Evolutionary conservation across 2,329 filamentous ascomycete species (phyloP), one percentile per base, ranked within the genome.

Genomic region (Sclerotinia minor): DNA sequence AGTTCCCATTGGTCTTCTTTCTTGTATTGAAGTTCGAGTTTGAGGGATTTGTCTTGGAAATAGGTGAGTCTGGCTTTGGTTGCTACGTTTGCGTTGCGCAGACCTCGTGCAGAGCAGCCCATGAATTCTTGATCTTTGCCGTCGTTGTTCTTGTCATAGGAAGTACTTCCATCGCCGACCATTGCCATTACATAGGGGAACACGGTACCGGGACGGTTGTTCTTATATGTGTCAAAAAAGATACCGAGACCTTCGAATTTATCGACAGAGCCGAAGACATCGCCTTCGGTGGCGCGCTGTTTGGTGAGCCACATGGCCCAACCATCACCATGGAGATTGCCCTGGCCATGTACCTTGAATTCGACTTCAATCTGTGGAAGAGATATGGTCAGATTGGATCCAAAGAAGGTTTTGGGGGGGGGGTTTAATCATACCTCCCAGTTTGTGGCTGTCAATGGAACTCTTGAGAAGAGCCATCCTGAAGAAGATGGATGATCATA

Each of bases 101-200:
- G 88, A 71, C 94, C 94, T 69, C 95, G 88, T 68, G 94, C 94
- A 80, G 94, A 97, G 83, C 95, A 99, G 69, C 95, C 95, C 65
- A 93, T 94, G 70, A 97, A 83, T 81, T 99, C 95, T 75, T 92
- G 93, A 68, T 88, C 86, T 84, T 97, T 98, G 78, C 95, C 95
- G 76, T 99, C 95, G 76, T 94, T 94, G 75, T 89, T 88, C 82
- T 97, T 93, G 83, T 98, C 93, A 81, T 99, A 99, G 19, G 83
- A 78, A 8, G 90, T 96, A 77, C 92, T 83, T 70, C 95, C 94
- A 78, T 99, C 95, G 69, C 95, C 95, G 73, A 93, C 84, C 95
- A 98, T 98, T 71, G 94, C 94, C 94, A 98, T 97, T 76, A 99
- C 90, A 77, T 97, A 97, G 63, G 95, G 95, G 81, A 99, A 99